A percentile compares a stretch with the other conserved stretches of the same genome.
Evolutionary conservation across 1,139 yeast species (phyloP).

Genomic region (Scheffersomyces segobiensis): DNA sequence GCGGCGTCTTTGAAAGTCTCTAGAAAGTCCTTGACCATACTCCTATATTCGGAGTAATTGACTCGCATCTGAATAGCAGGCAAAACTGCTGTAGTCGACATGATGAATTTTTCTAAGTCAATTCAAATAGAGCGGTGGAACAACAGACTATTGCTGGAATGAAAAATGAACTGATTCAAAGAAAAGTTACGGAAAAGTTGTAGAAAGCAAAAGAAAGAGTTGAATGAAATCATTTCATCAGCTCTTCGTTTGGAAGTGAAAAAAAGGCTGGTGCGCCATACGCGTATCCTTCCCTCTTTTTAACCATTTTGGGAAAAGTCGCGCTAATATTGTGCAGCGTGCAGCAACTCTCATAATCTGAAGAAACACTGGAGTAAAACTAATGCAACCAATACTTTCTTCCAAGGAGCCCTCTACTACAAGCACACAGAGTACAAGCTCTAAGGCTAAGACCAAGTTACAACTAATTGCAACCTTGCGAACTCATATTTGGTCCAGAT

Average conservation of each 20-base stretch:
- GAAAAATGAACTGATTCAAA: not conserved
- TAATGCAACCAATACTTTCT: no score
- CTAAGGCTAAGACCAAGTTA: no score
- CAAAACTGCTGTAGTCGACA: conserved; percentile 42
- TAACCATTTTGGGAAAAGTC: not conserved
- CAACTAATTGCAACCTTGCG: not conserved
- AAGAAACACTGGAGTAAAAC: no score
- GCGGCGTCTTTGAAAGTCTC: conserved; percentile 54
- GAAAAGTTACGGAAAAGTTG: not conserved
- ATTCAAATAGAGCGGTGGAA: not conserved
- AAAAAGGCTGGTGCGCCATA: not conserved
- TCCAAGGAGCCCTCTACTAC: no score
- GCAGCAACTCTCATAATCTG: no score
- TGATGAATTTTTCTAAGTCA: conserved; percentile 3
- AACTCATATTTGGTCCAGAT: not conserved
- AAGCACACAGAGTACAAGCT: no score
- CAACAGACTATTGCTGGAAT: not conserved
- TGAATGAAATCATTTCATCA: not conserved
- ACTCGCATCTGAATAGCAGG: conserved; percentile 61
- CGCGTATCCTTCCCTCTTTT: not conserved
- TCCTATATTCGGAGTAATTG: conserved; percentile 58
- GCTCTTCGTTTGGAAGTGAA: not conserved
- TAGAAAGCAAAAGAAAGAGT: not conserved
- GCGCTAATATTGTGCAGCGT: not conserved
- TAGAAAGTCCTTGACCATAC: conserved; percentile 57